Evolutionary conservation across 1,284 basidiomycete species (phyloP), one percentile per base, ranked within the genome.

Genomic region (Xerocomus nothofagi): DNA sequence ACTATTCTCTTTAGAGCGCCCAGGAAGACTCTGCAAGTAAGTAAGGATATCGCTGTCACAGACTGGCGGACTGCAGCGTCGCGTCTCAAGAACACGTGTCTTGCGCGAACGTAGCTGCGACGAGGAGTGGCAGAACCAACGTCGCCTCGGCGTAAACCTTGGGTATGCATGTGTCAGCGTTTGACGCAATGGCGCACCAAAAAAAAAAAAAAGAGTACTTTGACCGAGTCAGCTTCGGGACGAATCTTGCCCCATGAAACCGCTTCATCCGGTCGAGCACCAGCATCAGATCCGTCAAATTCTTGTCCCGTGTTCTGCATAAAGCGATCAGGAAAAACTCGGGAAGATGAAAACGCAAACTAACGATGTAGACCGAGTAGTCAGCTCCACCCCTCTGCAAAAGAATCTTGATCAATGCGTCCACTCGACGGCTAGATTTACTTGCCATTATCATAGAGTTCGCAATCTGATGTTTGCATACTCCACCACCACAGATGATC

Each of bases 221-320:
- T 99, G 50, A 99, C 91, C 26, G 90, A 82, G 70, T 97, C 86
- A 1, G 96, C 88, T 11, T 87, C 88, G 24, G 89, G 88, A 40
- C 93, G 84, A 58, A 99, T 98, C 75, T 99, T 99, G 5, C 96
- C 97, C 96, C 96, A 99, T n/a, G 92, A 96, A 18, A 99, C 84
- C 3, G 96, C 97, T 70, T 99, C 96, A 63, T 99, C 97, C 15
- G 97, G 97, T 50, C 93, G 78, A 15, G 97, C 97, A 11, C 96
- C 97, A 11, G 94, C 95, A 70, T 99, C 96, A 4, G 94, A 97
- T 0, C 96, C 96, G 66, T 99, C 97, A 61, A 98, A 99, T 74
- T 99, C 96, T 74, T 99, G 96, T 0, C 96, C 96, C 0, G 96
- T 99, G 66, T 99, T 99, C 88, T 91, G 36, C 18, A 54, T 9